Conservation (phyloP, 2,329 filamentous ascomycete genomes). For the Claviceps pazoutovae region DNA sequence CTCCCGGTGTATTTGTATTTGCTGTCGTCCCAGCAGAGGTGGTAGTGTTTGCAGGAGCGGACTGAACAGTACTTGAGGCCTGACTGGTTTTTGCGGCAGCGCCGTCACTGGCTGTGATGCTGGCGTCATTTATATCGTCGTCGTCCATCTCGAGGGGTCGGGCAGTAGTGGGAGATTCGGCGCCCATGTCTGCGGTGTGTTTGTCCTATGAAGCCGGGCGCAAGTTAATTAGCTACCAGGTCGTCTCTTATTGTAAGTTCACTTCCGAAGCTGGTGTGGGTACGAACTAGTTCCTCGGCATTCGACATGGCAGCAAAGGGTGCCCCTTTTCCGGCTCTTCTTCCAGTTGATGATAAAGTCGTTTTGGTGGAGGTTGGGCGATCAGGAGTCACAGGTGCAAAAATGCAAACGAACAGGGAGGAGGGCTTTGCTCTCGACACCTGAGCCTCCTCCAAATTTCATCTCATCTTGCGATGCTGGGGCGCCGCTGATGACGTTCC, state of each 20-base stretch:
- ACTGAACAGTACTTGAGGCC: neutral
- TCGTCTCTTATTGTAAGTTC: neutral
- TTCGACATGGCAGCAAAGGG: constrained; percentile 24
- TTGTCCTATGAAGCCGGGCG: constrained; percentile 26
- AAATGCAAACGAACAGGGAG: neutral
- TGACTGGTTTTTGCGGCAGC: constrained; percentile 10
- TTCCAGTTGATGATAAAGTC: neutral
- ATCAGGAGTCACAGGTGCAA: neutral
- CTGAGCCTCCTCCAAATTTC: neutral
- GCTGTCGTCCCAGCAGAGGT: constrained; percentile 16
- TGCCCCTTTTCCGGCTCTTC: neutral
- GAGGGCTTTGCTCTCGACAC: neutral
- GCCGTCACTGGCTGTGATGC: constrained; percentile 30
- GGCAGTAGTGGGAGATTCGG: constrained; percentile 53
- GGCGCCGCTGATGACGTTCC: constrained; percentile 22
- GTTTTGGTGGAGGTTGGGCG: neutral
- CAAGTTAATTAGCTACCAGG: constrained; percentile 11
- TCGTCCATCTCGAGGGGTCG: constrained; percentile 55
- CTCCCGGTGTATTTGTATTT: constrained; percentile 5
- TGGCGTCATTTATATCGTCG: constrained; percentile 52
- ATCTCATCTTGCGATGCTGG: constrained; percentile 1
- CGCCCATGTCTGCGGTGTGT: constrained; percentile 25
- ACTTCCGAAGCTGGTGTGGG: constrained; percentile 5
- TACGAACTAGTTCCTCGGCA: constrained; percentile 29
- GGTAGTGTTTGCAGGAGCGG: constrained; percentile 13